Conservation (phyloP, 2,329 filamentous ascomycete genomes). For the Pyrenophora tritici-repentis region DNA sequence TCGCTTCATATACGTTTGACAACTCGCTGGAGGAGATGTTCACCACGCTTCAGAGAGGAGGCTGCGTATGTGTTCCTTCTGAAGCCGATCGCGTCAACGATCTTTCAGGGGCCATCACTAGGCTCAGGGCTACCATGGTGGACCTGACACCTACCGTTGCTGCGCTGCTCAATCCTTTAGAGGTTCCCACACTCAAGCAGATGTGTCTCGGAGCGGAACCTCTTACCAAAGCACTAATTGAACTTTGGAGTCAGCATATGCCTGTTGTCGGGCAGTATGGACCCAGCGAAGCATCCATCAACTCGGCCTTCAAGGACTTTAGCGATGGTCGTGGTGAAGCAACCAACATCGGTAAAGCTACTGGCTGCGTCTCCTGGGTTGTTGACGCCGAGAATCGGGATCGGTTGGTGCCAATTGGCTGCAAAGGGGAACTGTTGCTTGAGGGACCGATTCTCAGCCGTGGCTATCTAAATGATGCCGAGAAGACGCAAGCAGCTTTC, state of each 20-base stretch:
- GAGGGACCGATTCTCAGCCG: slow-evolving; percentile 43
- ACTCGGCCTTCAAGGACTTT: slow-evolving; percentile 39
- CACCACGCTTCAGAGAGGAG: slow-evolving; percentile 57
- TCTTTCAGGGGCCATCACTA: slow-evolving; percentile 50
- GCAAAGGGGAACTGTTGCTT: slow-evolving; percentile 43
- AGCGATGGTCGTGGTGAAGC: slow-evolving; percentile 35
- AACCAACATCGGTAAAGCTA: slow-evolving; percentile 40
- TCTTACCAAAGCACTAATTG: slow-evolving; percentile 38
- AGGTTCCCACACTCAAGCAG: slow-evolving; percentile 52
- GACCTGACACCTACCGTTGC: slow-evolving; percentile 66
- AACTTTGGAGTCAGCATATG: slow-evolving; percentile 31
- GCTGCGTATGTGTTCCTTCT: slow-evolving; percentile 60
- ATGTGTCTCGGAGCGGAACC: slow-evolving; percentile 55
- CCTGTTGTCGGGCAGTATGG: slow-evolving; percentile 40
- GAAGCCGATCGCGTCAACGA: slow-evolving; percentile 60
- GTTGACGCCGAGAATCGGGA: slow-evolving; percentile 40
- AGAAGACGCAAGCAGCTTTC: slow-evolving; percentile 39
- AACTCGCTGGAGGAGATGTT: slow-evolving; percentile 62
- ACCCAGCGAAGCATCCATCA: slow-evolving; percentile 42
- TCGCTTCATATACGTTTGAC: slow-evolving; percentile 59
- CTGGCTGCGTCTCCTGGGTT: slow-evolving; percentile 42
- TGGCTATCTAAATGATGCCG: slow-evolving; percentile 41
- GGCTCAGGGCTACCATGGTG: slow-evolving; percentile 35
- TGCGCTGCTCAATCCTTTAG: slow-evolving; percentile 50
- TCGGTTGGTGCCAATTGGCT: slow-evolving; percentile 40